A percentile compares a stretch with the other conserved stretches of the same genome.
phyloP scores from a whole-genome alignment of 2,329 filamentous ascomycete genomes.

The Apiospora koreana region DNA sequence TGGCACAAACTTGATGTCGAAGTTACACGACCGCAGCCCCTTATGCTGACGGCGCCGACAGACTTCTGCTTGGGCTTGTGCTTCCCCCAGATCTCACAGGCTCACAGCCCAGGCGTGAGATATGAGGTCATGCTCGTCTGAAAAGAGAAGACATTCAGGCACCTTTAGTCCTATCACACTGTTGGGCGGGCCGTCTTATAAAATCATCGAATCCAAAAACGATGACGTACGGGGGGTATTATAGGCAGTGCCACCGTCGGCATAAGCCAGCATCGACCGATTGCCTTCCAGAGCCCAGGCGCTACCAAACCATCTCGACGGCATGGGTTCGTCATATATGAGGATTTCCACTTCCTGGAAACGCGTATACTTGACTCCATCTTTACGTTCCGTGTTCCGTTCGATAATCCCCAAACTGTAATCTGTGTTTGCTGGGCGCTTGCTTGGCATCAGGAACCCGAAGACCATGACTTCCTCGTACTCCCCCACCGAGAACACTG shows the following conservation, averaged over 20 bases:
- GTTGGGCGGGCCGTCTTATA: neutral
- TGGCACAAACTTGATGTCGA: neutral
- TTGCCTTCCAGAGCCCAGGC: neutral
- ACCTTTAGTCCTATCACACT: no score
- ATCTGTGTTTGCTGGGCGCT: neutral
- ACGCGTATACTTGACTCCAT: neutral
- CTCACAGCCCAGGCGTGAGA: no score
- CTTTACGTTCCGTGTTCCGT: neutral
- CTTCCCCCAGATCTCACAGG: neutral
- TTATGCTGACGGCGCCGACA: neutral
- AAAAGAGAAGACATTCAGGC: neutral
- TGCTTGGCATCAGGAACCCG: neutral
- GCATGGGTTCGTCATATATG: neutral
- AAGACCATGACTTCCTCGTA: neutral
- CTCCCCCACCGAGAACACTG: neutral
- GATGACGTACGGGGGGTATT: neutral
- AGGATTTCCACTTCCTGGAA: neutral
- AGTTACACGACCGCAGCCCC: neutral
- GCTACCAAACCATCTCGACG: neutral
- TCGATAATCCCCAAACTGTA: neutral
- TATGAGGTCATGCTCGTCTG: neutral
- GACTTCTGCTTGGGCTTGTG: no score
- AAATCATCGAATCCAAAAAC: no score
- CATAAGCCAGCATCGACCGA: neutral
- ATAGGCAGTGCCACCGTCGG: neutral